Evolutionary conservation across 1,284 basidiomycete genomes (phyloP), one percentile per base, ranked within the genome.

Genomic region (Heimioporus punctisporus): DNA sequence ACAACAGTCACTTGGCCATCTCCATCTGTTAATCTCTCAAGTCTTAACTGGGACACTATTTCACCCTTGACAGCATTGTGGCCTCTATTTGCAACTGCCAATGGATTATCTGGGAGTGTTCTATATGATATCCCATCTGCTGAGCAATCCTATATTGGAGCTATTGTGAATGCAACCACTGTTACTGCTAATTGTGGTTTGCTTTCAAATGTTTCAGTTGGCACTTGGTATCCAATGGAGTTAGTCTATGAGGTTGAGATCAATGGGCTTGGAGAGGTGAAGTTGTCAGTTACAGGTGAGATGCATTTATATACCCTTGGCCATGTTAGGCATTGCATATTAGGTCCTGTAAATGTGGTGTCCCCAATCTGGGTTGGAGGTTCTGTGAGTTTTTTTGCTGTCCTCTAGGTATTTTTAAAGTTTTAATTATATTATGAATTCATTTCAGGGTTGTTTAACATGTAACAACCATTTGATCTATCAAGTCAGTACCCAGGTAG

Each of bases 131-230:
- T 55, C 1, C 52, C 60, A 30, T 27, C 11, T 1, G 1, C 52
- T 7, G 28, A 21, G 9, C 8, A 26, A n/a, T 10, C 17, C 7
- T 55, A 59, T 6, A 48, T 28, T n/a, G 46, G 23, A 0, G 64
- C 60, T 5, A 0, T 37, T 23, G 56, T 63, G 8, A 51, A 62
- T 31, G 51, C 43, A n/a, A 53, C 60, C n/a, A 54, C 42, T 3
- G 50, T 66, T 3, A 47, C 2, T 46, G 44, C 52, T 25, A 6
- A 61, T 3, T 62, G 60, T 48, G 60, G 60, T 48, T 30, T 62
- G 17, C 41, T 50, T n/a, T 45, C 50, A 14, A 51, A 45, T 25
- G 6, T 37, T 39, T 51, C 50, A 6, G 48, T 39, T 52, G 51
- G 46, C 15, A 14, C 21, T 4, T 40, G 46, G 37, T 28, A 51